A percentile compares a stretch with the other conserved stretches of the same genome.
Conservation (phyloP, 139 green algal genomes). For the Micractinium sp. region DNA sequence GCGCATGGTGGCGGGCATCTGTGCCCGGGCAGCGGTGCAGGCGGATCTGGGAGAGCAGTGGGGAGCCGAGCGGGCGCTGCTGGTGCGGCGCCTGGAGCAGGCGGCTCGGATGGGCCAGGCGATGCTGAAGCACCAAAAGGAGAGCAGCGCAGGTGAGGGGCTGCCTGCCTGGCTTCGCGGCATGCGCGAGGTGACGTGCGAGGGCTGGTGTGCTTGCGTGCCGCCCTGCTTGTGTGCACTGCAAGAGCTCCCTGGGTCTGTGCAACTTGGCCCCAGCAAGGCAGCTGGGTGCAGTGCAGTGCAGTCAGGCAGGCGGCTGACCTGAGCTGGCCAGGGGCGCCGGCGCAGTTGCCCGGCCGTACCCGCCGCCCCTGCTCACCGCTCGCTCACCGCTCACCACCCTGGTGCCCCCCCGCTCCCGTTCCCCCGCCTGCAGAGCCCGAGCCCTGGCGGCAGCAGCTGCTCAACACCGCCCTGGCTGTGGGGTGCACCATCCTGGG, state of each 20-base stretch:
- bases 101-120: constrained; percentile 8
- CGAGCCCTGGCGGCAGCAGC: constrained; percentile 28
- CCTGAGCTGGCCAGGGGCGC: background rate
- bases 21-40: background rate
- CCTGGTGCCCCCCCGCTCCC: background rate
- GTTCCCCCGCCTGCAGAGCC: background rate
- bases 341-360: too few relatives aligned
- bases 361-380: too few relatives aligned
- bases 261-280: too few relatives aligned
- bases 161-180: too few relatives aligned
- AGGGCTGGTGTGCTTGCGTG: background rate
- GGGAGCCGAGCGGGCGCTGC: background rate
- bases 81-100: constrained; percentile 25
- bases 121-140: constrained; percentile 28
- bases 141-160: constrained; percentile 11
- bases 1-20: constrained; percentile 3
- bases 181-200: background rate
- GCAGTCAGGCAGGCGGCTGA: too few relatives aligned
- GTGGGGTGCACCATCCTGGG: constrained; percentile 28
- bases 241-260: background rate
- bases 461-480: background rate
- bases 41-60: background rate
- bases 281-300: too few relatives aligned
- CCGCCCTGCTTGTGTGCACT: background rate
- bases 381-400: too few relatives aligned